Base-by-base conservation (phyloP, 2,329 filamentous ascomycete species). In the Verticillium dahliae region DNA sequence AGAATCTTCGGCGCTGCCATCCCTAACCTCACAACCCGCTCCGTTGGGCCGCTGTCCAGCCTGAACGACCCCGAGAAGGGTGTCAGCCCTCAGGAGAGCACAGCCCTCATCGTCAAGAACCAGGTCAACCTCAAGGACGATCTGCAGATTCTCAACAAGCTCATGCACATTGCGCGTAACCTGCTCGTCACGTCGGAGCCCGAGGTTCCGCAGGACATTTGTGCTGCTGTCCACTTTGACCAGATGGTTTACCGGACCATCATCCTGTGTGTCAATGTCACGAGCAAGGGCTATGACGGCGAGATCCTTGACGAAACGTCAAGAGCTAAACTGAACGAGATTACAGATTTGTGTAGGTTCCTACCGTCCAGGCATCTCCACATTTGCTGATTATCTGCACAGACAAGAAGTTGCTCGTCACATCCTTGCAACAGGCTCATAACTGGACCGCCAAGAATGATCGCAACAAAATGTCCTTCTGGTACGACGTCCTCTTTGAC, bases 401-500 rank as follows among this genome's bases (percentile, higher is more conserved):
- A 88, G 85, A 86, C 71, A 89, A 89, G 66, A 88, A 88, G 68
- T 75, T 89, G 1, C 76, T 89, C 2, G 85, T 89, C 1, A 88
- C 86, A 0, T 85, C 84, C 2, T 73, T 89, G 13, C 86, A 89
- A 67, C 85, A 89, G 70, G 83, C 85, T 1, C 86, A 89, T 66
- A 89, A 89, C 70, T 88, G 86, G 85, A 87, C 85, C 1, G 85
- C 86, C 61, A 87, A 87, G 64, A 86, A 89, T 67, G 86, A 89
- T 68, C 77, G 86, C 39, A 88, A 88, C 72, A 89, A 89, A 70
- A 89, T 88, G 85, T 80, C 83, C 0, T 89, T 89, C 63, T 89
- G 86, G 86, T 84, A 83, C 61, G 84, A 86, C 60, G 84, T 88
- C 34, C 74, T 89, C 7, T 88, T 88, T 60, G 85, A 89, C 60